These are phyloP conservation scores for Beta vulgaris DNA, from an alignment of 148 eudicot genomes.

Conservation along the genomic window DNA sequence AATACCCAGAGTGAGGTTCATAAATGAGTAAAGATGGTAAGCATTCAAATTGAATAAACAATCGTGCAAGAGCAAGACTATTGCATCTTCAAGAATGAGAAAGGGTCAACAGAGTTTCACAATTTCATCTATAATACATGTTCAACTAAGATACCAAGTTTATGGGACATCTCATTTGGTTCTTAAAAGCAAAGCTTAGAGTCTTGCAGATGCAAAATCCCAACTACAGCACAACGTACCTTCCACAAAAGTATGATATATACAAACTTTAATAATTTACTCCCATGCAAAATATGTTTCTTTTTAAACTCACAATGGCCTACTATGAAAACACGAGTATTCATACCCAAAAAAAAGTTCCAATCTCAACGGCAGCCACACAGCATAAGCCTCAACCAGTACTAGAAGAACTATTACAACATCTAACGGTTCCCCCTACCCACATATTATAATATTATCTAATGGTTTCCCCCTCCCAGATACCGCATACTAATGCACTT, in stretches of 20 bases:
- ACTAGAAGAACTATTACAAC: no score
- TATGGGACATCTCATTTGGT: not conserved
- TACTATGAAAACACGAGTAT: no score
- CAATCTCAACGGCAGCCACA: no score
- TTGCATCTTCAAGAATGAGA: not conserved
- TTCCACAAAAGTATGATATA: not conserved
- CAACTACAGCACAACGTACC: not conserved
- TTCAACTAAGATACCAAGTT: not conserved
- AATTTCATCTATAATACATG: no score
- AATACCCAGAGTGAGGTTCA: not conserved
- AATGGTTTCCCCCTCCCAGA: no score
- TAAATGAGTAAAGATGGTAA: not conserved
- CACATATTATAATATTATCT: no score
- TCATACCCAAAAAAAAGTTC: no score
- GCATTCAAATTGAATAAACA: not conserved
- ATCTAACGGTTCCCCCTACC: no score
- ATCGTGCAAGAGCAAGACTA: not conserved
- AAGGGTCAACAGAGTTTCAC: not conserved
- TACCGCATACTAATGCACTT: no score
- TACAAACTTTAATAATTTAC: not conserved
- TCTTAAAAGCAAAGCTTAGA: not conserved
- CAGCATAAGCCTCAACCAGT: no score
- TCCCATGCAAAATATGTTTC: not conserved
- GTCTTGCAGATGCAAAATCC: not conserved
- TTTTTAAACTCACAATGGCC: not conserved